A percentile compares a stretch with the other conserved stretches of the same genome.
Conservation (phyloP, 805 yeast species). For the Komagataella ulmi region DNA sequence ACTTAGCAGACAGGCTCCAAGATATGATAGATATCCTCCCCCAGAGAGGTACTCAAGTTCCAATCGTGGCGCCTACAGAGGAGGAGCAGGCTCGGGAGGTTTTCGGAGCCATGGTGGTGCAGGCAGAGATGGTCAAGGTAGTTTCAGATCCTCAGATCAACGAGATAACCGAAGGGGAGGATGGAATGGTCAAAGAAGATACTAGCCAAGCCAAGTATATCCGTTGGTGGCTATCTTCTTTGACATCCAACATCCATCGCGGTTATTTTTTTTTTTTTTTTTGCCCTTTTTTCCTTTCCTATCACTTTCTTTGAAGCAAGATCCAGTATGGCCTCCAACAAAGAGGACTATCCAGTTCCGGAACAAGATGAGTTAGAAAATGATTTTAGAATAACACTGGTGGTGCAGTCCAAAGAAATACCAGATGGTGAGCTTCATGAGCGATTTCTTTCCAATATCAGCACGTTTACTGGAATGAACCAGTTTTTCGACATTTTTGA, state of each 20-base stretch:
- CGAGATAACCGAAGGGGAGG: background rate
- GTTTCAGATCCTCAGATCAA: background rate
- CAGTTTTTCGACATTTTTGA: slow-evolving; percentile 40
- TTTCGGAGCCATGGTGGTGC: background rate
- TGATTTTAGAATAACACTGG: slow-evolving; percentile 30
- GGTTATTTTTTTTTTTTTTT: background rate
- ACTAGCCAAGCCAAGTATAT: too few relatives aligned
- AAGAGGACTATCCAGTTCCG: slow-evolving; percentile 8
- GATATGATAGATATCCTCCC: background rate
- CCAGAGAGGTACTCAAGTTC: background rate
- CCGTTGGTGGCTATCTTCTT: too few relatives aligned
- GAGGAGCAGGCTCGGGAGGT: background rate
- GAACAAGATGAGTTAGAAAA: slow-evolving; percentile 25
- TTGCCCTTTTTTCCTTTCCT: background rate
- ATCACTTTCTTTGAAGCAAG: background rate
- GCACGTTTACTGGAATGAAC: slow-evolving; percentile 33
- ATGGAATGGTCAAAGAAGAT: background rate
- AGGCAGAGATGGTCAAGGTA: background rate
- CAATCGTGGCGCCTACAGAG: background rate
- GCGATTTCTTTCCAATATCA: slow-evolving; percentile 27
- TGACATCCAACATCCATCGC: background rate
- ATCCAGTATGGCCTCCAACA: background rate
- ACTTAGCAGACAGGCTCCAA: background rate
- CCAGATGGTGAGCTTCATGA: slow-evolving; percentile 31
- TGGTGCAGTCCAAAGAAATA: slow-evolving; percentile 21